Evolutionary conservation across 2,329 filamentous ascomycete species (phyloP).

Genomic region (Ophiosphaerella korrae): DNA sequence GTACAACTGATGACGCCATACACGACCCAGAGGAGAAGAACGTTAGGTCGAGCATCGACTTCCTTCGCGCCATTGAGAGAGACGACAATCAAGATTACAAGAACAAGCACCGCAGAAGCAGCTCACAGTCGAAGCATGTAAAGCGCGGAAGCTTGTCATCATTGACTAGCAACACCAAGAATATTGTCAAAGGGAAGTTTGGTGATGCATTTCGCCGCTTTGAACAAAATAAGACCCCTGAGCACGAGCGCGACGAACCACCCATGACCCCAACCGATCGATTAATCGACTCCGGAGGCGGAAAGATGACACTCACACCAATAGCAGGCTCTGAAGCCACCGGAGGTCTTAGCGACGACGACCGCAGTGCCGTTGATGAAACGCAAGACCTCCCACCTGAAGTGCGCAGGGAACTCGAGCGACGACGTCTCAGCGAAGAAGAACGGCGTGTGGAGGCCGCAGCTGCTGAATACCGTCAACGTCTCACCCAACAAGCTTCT

Average conservation of each 20-base stretch:
- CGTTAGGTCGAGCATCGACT: conserved; percentile 82
- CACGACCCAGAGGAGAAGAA: conserved; percentile 63
- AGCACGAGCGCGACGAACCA: conserved; percentile 34
- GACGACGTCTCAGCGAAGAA: conserved; percentile 79
- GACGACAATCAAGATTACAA: conserved; percentile 60
- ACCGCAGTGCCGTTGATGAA: conserved; percentile 67
- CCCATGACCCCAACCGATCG: conserved; percentile 34
- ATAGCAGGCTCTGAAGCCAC: conserved; percentile 79
- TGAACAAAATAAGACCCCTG: conserved; percentile 59
- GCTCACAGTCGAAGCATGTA: conserved; percentile 63
- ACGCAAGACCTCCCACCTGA: conserved; percentile 80
- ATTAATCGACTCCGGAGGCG: conserved; percentile 24
- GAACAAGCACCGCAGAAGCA: conserved; percentile 58
- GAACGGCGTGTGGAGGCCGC: conserved; percentile 88
- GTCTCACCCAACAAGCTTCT: conserved; percentile 67
- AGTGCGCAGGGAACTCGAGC: conserved; percentile 87
- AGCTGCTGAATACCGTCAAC: conserved; percentile 83
- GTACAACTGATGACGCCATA: conserved; percentile 42
- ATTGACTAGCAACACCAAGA: conserved; percentile 75
- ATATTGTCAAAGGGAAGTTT: conserved; percentile 83
- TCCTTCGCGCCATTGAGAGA: conserved; percentile 75
- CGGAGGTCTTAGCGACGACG: conserved; percentile 70
- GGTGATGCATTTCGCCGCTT: conserved; percentile 94
- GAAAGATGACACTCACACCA: conserved; percentile 57
- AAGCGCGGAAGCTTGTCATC: conserved; percentile 76